Percentiles rank a stretch among this genome's conserved stretches.
Conservation (phyloP, 495 filamentous ascomycete genomes). For the Penicillium paxilli region DNA sequence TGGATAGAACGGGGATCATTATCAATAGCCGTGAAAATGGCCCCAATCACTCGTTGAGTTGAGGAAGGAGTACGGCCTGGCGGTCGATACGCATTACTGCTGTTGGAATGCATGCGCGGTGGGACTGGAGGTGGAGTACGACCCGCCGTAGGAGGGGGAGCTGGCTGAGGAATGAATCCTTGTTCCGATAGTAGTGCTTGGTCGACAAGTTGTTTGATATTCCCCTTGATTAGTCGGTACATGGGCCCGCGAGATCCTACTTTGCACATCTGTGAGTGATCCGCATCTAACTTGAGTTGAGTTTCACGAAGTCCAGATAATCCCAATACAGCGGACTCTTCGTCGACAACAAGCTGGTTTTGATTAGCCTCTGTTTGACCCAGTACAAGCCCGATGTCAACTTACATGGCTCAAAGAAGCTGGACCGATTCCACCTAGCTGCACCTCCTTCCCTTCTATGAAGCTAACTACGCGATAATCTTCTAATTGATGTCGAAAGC, state of each 20-base stretch:
- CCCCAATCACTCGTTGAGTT: conserved; percentile 16
- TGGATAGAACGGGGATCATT: conserved; percentile 33
- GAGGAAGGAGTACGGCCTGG: conserved; percentile 14
- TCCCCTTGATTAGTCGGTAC: conserved; percentile 41
- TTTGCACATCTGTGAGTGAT: conserved; percentile 44
- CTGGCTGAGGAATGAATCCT: conserved; percentile 33
- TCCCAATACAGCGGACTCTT: conserved; percentile 40
- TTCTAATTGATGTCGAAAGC: conserved; percentile 38
- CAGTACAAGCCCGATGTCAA: background rate
- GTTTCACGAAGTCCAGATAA: conserved; percentile 39
- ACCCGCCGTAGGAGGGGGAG: conserved; percentile 6
- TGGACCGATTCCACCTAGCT: conserved; percentile 31
- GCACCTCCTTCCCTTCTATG: conserved; percentile 42
- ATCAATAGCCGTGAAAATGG: conserved; percentile 22
- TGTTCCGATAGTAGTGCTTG: conserved; percentile 35
- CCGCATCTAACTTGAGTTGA: conserved; percentile 40
- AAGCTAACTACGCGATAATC: conserved; percentile 43
- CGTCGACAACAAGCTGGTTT: conserved; percentile 37
- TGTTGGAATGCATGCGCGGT: conserved; percentile 35
- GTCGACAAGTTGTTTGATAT: conserved; percentile 39
- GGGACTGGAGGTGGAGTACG: conserved; percentile 28
- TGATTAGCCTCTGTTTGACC: conserved; percentile 15
- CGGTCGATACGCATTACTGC: conserved; percentile 29
- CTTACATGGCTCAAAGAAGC: conserved; percentile 36
- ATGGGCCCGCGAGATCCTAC: conserved; percentile 32